phyloP scores from a whole-genome alignment of 495 filamentous ascomycete genomes.

The Xylaria castorea region DNA sequence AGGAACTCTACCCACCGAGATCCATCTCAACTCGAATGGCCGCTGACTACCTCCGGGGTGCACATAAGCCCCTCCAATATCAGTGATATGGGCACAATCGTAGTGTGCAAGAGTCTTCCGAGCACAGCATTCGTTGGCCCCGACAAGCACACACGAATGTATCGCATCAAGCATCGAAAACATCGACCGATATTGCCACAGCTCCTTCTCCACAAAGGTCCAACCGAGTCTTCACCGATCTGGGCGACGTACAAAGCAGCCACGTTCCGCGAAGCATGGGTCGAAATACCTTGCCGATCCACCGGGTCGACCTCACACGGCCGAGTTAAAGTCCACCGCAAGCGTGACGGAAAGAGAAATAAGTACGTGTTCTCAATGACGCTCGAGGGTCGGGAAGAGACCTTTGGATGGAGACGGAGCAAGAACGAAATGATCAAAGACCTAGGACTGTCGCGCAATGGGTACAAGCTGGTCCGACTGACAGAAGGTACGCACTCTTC shows the following conservation, averaged over 20 bases:
- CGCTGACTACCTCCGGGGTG: not conserved
- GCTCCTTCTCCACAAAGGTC: constrained; percentile 13
- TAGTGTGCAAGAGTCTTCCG: constrained; percentile 21
- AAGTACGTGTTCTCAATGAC: constrained; percentile 27
- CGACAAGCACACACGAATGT: constrained; percentile 8
- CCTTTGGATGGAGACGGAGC: constrained; percentile 26
- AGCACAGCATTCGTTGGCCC: constrained; percentile 14
- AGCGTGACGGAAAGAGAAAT: constrained; percentile 12
- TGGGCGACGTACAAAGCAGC: constrained; percentile 23
- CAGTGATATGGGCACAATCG: not conserved
- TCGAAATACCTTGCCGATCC: constrained; percentile 19
- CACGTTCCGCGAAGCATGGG: constrained; percentile 3
- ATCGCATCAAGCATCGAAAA: constrained; percentile 19
- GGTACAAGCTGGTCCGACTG: constrained; percentile 26
- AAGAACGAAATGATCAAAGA: constrained; percentile 12
- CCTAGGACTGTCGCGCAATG: constrained; percentile 18
- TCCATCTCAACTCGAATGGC: constrained; percentile 15
- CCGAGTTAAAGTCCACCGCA: constrained; percentile 17
- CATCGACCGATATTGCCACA: constrained; percentile 9
- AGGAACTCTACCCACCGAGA: not conserved
- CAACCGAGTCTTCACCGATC: constrained; percentile 4
- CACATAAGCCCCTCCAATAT: not conserved
- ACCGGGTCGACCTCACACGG: constrained; percentile 18
- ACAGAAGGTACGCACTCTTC: not conserved
- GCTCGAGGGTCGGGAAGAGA: constrained; percentile 6